Evolutionary conservation across 2,329 filamentous ascomycete species (phyloP).

Genomic region (Botrytis byssoidea): DNA sequence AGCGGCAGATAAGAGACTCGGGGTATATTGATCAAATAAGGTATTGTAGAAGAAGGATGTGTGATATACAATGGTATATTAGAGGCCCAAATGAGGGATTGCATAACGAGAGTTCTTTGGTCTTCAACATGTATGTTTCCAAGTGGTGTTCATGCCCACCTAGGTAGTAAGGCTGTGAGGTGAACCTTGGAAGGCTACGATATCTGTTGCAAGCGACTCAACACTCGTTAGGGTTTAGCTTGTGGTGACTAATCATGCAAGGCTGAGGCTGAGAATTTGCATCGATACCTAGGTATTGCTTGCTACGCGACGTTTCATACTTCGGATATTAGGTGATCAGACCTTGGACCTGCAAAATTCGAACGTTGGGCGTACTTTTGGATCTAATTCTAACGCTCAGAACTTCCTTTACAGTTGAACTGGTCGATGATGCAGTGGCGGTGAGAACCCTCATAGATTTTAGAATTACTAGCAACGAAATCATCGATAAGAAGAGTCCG

Average conservation of each 20-base stretch:
- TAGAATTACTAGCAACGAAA: neutral
- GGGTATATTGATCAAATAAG: constrained; percentile 54
- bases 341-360: neutral
- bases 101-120: constrained; percentile 27
- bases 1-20: constrained; percentile 69
- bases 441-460: neutral
- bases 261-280: neutral
- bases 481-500: neutral
- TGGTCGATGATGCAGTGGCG: neutral
- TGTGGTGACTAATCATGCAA: neutral
- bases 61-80: constrained; percentile 39
- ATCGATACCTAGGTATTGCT: neutral
- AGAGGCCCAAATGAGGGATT: constrained; percentile 39
- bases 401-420: neutral
- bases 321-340: neutral
- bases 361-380: neutral
- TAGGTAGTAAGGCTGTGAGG: neutral
- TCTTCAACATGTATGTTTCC: neutral
- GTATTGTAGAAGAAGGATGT: constrained; percentile 35
- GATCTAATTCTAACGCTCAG: neutral
- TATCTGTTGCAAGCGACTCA: neutral
- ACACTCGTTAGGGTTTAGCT: constrained; percentile 3
- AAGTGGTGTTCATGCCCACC: neutral
- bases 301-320: neutral
- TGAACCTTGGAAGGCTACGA: neutral